phyloP scores from a whole-genome alignment of 352 stramenopile genomes.

The Phytopythium montanum region DNA sequence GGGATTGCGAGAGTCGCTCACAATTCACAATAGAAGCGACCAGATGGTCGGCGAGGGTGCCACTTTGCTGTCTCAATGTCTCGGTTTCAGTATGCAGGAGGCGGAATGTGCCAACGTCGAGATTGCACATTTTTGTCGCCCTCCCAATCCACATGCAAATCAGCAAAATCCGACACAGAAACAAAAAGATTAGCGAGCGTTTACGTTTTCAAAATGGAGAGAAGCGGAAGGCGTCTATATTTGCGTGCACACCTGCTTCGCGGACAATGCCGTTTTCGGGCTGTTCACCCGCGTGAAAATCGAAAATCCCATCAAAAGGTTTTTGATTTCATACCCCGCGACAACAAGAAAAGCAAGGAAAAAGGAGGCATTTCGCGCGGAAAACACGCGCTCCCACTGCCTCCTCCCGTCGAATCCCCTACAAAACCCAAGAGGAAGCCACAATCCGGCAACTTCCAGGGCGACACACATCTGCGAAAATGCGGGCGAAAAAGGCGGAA shows the following conservation, averaged over 20 bases:
- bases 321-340: too few relatives aligned
- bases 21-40: background rate
- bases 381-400: background rate
- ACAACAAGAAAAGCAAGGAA: background rate
- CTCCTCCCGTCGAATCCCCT: background rate
- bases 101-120: background rate
- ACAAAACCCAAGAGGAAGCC: background rate
- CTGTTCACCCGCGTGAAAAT: too few relatives aligned
- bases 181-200: too few relatives aligned
- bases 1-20: background rate
- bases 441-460: slow-evolving; percentile 5
- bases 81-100: too few relatives aligned
- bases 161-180: too few relatives aligned
- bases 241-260: too few relatives aligned
- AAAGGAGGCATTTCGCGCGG: background rate
- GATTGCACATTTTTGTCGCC: slow-evolving; percentile 11
- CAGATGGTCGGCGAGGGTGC: background rate
- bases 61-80: background rate
- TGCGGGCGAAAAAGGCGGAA: background rate
- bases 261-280: too few relatives aligned
- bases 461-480: slow-evolving; percentile 1
- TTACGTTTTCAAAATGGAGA: too few relatives aligned
- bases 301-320: too few relatives aligned
- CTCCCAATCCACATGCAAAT: background rate
- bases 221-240: too few relatives aligned